Conservation (phyloP, 2,329 filamentous ascomycete species). For the Didymosphaeria variabile region DNA sequence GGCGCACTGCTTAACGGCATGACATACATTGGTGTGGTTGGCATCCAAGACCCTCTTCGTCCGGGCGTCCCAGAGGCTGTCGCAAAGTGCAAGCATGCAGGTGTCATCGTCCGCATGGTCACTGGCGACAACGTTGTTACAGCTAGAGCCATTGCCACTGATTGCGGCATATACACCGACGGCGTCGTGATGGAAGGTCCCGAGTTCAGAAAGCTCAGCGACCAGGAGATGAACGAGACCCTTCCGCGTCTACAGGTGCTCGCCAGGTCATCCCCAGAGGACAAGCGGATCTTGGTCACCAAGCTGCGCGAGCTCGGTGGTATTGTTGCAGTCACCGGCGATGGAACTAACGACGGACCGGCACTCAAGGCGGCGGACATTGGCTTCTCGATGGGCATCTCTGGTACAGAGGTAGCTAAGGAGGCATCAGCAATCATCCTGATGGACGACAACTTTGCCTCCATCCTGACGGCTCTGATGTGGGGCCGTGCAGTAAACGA, state of each 20-base stretch:
- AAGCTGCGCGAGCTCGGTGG: slow-evolving; percentile 76
- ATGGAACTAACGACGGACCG: slow-evolving; percentile 82
- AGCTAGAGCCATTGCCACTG: slow-evolving; percentile 76
- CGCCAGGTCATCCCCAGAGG: slow-evolving; percentile 77
- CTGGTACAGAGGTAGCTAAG: slow-evolving; percentile 82
- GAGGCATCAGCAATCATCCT: slow-evolving; percentile 83
- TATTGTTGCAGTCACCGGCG: slow-evolving; percentile 82
- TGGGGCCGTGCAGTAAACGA: slow-evolving; percentile 66
- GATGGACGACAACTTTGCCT: slow-evolving; percentile 87
- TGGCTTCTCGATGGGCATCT: slow-evolving; percentile 83
- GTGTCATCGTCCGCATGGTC: slow-evolving; percentile 81
- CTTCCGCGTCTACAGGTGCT: slow-evolving; percentile 76
- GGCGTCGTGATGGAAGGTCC: slow-evolving; percentile 79
- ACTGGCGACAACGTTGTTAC: slow-evolving; percentile 81
- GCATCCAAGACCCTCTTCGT: slow-evolving; percentile 80
- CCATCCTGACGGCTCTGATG: slow-evolving; percentile 79
- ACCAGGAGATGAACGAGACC: slow-evolving; percentile 69
- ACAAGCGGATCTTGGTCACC: slow-evolving; percentile 77
- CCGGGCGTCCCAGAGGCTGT: slow-evolving; percentile 77
- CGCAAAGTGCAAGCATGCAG: slow-evolving; percentile 72
- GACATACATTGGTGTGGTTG: slow-evolving; percentile 73
- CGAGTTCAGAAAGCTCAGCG: slow-evolving; percentile 74
- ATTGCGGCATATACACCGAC: slow-evolving; percentile 76
- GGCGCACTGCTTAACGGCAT: slow-evolving; percentile 74
- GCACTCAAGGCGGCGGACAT: slow-evolving; percentile 81